phyloP scores from a whole-genome alignment of 2,329 filamentous ascomycete genomes.

The Zarea fungicola region DNA sequence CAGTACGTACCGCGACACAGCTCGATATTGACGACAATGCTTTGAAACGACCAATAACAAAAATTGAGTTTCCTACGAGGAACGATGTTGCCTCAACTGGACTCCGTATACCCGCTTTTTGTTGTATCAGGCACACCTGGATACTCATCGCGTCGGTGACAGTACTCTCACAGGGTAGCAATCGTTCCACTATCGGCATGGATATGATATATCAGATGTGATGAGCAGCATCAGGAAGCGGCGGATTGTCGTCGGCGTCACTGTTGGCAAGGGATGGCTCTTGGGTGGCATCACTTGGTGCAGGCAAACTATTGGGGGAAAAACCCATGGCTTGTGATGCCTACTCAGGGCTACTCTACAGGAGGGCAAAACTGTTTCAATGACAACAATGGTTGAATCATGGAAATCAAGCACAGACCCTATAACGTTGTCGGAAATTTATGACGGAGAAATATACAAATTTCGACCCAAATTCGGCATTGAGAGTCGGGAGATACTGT shows the following conservation, averaged over 20 bases:
- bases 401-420: conserved; percentile 33
- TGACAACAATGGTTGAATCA: conserved; percentile 32
- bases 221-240: conserved; percentile 31
- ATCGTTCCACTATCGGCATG: conserved; percentile 43
- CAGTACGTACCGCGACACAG: no score
- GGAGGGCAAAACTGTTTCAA: conserved; percentile 22
- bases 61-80: conserved; percentile 24
- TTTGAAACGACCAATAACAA: no score
- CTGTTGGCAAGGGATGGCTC: conserved; percentile 48
- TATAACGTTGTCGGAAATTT: conserved; percentile 37
- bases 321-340: conserved; percentile 32
- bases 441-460: conserved; percentile 50
- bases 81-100: conserved; percentile 29
- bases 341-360: conserved; percentile 32
- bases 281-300: conserved; percentile 30
- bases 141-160: conserved; percentile 37
- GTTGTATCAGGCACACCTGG: conserved; percentile 44
- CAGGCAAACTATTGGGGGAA: conserved; percentile 33
- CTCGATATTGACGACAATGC: no score
- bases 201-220: conserved; percentile 51
- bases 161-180: conserved; percentile 45
- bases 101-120: conserved; percentile 42
- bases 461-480: conserved; percentile 26
- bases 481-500: conserved; percentile 21
- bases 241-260: conserved; percentile 33